A percentile compares a stretch with the other conserved stretches of the same genome.
Conservation (phyloP, 2,329 filamentous ascomycete species). For the Phialemonium atrogriseum region DNA sequence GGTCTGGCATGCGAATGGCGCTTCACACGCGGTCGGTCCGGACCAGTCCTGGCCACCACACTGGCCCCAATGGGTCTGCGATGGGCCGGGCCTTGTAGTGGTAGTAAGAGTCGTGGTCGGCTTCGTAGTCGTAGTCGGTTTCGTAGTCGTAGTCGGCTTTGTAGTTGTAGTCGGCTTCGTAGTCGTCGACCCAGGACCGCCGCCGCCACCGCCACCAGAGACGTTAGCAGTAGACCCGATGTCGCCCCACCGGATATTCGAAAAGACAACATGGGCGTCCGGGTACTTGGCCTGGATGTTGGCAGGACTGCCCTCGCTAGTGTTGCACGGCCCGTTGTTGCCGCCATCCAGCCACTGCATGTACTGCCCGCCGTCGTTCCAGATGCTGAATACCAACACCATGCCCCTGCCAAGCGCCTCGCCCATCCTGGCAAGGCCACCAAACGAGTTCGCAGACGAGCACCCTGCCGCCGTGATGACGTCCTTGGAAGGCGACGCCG, state of each 20-base stretch:
- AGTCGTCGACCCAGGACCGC: slow-evolving; percentile 6
- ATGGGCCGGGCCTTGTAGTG: no score
- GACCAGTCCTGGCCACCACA: slow-evolving; percentile 1
- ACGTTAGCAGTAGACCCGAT: slow-evolving; percentile 32
- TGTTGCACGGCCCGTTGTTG: slow-evolving; percentile 36
- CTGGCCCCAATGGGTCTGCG: slow-evolving; percentile 4
- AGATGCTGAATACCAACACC: slow-evolving; percentile 37
- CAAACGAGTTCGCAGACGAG: slow-evolving; percentile 20
- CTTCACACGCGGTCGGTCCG: slow-evolving; percentile 3
- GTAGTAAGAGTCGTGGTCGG: no score
- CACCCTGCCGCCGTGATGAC: slow-evolving; percentile 43
- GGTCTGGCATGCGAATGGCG: slow-evolving; percentile 5
- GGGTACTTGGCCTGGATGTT: slow-evolving; percentile 32
- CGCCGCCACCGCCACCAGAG: background rate
- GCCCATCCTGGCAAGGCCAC: slow-evolving; percentile 27
- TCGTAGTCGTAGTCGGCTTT: background rate
- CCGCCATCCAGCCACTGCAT: slow-evolving; percentile 43
- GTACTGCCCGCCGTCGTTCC: slow-evolving; percentile 35
- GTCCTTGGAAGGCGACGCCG: slow-evolving; percentile 13
- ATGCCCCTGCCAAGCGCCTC: slow-evolving; percentile 29
- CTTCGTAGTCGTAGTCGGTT: background rate
- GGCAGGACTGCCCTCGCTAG: slow-evolving; percentile 37
- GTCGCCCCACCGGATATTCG: slow-evolving; percentile 44
- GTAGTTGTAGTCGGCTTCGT: slow-evolving; percentile 14
- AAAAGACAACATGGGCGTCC: slow-evolving; percentile 36